Evolutionary conservation across 1,284 basidiomycete species (phyloP), one percentile per base, ranked within the genome.

Genomic region (Lentinula novae-zelandiae): DNA sequence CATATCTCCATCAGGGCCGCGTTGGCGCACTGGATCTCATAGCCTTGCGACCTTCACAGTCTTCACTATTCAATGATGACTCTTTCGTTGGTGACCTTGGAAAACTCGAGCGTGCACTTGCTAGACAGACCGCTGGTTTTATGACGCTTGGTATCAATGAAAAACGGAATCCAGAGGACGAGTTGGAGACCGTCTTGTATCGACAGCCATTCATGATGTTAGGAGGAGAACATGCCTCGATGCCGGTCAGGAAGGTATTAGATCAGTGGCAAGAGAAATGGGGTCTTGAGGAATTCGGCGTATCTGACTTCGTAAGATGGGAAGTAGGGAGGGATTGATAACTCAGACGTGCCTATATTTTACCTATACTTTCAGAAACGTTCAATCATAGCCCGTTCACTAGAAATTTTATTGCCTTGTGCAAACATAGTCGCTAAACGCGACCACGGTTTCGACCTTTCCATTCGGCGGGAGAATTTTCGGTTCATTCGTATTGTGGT

Each of bases 71-170:
- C 39, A 69, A 71, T 13, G 73, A 76, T 1, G 73, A 78, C 51
- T 66, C 67, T 3, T 87, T 89, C 68, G 68, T 72, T 12, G 70
- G 74, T 12, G 84, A 89, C 52, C 73, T 93, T 20, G 79, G 82
- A 31, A 80, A 81, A n/a, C 75, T 97, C 3, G 86, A 90, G 64
- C 85, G 93, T 20, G 85, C 89, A 5, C 67, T 97, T 7, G 92
- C 90, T 1, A 82, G 93, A 55, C 96, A 97, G 73, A 88, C 93
- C 39, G 89, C 89, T 9, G 95, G 95, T 1, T 91, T 96, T 73
- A 85, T 91, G 31, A 93, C 93, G 0, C 75, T 74, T n/a, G 80
- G 78, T 0, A 78, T 97, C 49, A 74, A 66, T 12, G 36, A 60
- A 38, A 63, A 69, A 20, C 58, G 75, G 2, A 61, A 70, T 3